phyloP scores from a whole-genome alignment of 306 rosid genomes.

The Glycine tomentella region DNA sequence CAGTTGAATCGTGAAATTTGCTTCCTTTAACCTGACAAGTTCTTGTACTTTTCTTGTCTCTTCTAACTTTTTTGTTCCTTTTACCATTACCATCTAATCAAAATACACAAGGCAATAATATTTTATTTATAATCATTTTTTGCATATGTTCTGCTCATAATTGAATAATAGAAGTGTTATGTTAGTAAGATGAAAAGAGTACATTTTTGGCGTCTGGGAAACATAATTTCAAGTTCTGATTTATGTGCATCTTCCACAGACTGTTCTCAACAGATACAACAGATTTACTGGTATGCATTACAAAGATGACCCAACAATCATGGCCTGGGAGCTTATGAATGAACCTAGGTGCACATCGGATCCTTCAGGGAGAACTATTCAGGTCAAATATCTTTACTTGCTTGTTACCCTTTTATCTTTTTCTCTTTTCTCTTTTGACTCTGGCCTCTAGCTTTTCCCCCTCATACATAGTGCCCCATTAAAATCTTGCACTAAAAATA shows the following conservation, averaged over 20 bases:
- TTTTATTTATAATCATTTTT: conserved; percentile 10
- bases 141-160: not conserved
- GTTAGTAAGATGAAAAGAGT: not conserved
- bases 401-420: no score
- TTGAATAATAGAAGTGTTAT: not conserved
- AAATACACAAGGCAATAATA: not conserved
- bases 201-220: not conserved
- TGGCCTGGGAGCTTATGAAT: conserved; percentile 99
- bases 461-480: not conserved
- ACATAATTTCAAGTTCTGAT: conserved; percentile 46
- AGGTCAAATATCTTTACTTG: conserved; percentile 55
- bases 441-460: no score
- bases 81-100: not conserved
- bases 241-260: conserved; percentile 54
- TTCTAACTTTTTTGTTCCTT: conserved; percentile 9
- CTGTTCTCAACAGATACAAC: conserved; percentile 76
- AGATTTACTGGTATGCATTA: conserved; percentile 73
- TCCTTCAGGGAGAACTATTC: conserved; percentile 89
- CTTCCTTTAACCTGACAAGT: not conserved
- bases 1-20: conserved; percentile 11
- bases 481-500: conserved; percentile 6
- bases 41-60: conserved; percentile 1
- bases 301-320: conserved; percentile 89
- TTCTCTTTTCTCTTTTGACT: no score
- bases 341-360: conserved; percentile 95